phyloP scores from a whole-genome alignment of 306 rosid species.

The Cucurbita maxima region DNA sequence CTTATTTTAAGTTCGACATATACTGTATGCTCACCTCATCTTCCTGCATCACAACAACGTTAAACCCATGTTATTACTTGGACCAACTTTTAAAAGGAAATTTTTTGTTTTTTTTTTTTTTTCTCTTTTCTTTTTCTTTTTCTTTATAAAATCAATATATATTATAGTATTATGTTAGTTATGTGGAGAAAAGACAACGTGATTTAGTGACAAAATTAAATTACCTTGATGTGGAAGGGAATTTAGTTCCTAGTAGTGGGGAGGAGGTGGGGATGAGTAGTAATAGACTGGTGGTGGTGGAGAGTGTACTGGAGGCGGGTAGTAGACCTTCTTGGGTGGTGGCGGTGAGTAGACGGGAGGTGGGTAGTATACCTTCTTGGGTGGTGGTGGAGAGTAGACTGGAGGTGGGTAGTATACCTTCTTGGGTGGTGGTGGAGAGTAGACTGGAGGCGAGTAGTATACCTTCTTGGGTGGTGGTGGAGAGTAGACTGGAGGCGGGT shows the following conservation, averaged over 20 bases:
- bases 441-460: neutral
- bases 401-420: neutral
- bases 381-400: neutral
- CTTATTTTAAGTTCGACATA: neutral
- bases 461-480: neutral
- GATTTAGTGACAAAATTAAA: neutral
- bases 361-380: neutral
- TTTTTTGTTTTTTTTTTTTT: neutral
- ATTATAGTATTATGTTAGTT: neutral
- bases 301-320: neutral
- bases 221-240: neutral
- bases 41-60: neutral
- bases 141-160: neutral
- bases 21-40: neutral
- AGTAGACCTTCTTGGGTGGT: neutral
- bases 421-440: neutral
- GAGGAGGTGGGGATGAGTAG: slow-evolving; percentile 10
- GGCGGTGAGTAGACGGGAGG: neutral
- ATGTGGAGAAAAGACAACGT: neutral
- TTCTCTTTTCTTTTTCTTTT: neutral
- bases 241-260: neutral
- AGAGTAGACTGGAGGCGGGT: neutral
- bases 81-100: neutral
- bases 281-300: neutral
- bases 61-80: neutral